Conservation (phyloP, 495 filamentous ascomycete species). For the Coniosporium apollinis region DNA sequence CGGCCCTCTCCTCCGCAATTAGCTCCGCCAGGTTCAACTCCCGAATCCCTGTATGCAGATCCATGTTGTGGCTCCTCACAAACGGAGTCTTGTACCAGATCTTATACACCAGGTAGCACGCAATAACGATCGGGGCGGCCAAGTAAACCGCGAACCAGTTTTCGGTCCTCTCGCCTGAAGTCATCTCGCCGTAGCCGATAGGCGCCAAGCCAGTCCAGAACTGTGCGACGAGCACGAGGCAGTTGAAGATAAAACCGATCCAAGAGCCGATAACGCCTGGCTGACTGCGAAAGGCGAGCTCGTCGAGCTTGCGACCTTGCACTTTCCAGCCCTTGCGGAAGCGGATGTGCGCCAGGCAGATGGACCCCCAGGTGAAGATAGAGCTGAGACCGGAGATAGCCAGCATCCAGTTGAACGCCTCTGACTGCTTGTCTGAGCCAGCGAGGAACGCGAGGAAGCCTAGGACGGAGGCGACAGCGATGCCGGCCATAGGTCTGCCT, state of each 20-base stretch:
- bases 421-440: conserved; percentile 9
- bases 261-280: conserved; percentile 52
- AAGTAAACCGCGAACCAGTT: conserved; percentile 68
- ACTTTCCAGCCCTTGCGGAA: conserved; percentile 51
- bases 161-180: conserved; percentile 28
- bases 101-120: conserved; percentile 67
- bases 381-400: conserved; percentile 46
- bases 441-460: conserved; percentile 22
- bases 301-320: conserved; percentile 46
- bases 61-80: conserved; percentile 53
- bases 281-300: conserved; percentile 51
- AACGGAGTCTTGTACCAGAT: conserved; percentile 54
- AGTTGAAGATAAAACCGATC: conserved; percentile 41
- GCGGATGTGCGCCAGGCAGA: conserved; percentile 57
- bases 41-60: conserved; percentile 74
- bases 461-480: conserved; percentile 12
- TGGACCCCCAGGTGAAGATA: conserved; percentile 58
- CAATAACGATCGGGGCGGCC: conserved; percentile 63
- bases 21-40: conserved; percentile 65
- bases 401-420: conserved; percentile 46
- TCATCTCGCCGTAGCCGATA: conserved; percentile 35
- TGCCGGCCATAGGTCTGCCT: conserved; percentile 15
- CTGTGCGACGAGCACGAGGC: conserved; percentile 46
- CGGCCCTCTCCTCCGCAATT: conserved; percentile 57
- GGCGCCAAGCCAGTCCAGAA: conserved; percentile 30